Evolutionary conservation across 441 rosid species (phyloP).

Genomic region (Adansonia grandidieri): DNA sequence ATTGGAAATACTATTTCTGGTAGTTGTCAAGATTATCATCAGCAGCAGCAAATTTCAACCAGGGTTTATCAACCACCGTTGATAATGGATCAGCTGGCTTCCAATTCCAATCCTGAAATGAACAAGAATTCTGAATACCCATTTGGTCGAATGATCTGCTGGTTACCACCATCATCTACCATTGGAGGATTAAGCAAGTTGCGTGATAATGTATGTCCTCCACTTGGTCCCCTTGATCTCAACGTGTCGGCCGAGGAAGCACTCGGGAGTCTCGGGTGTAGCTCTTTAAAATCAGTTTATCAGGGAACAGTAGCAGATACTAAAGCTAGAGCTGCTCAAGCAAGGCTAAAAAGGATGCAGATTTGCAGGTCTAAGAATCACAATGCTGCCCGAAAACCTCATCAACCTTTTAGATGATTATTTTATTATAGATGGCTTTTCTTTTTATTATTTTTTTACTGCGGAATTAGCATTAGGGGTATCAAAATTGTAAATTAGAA

Average conservation of each 20-base stretch:
- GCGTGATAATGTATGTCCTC: slow-evolving; percentile 19
- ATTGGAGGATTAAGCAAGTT: background rate
- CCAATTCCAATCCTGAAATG: background rate
- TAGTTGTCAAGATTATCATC: background rate
- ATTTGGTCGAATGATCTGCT: background rate
- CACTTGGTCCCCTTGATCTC: slow-evolving; percentile 34
- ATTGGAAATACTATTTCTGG: background rate
- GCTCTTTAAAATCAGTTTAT: background rate
- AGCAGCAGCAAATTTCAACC: background rate
- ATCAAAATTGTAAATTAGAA: background rate
- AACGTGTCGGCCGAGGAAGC: slow-evolving; percentile 27
- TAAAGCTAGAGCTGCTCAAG: slow-evolving; percentile 41
- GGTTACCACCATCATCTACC: background rate
- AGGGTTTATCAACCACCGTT: slow-evolving; percentile 3
- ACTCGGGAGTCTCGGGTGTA: background rate
- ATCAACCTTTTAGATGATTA: background rate
- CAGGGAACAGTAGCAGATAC: background rate
- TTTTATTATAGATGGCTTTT: no score
- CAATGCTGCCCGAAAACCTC: background rate
- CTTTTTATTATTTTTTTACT: background rate
- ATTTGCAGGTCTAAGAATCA: slow-evolving; percentile 38
- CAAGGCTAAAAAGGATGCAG: slow-evolving; percentile 41
- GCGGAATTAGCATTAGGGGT: background rate
- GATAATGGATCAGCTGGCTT: slow-evolving; percentile 9
- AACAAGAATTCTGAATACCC: background rate